Evolutionary conservation across 1,284 basidiomycete species (phyloP).

Genomic region (Rhizoctonia solani): DNA sequence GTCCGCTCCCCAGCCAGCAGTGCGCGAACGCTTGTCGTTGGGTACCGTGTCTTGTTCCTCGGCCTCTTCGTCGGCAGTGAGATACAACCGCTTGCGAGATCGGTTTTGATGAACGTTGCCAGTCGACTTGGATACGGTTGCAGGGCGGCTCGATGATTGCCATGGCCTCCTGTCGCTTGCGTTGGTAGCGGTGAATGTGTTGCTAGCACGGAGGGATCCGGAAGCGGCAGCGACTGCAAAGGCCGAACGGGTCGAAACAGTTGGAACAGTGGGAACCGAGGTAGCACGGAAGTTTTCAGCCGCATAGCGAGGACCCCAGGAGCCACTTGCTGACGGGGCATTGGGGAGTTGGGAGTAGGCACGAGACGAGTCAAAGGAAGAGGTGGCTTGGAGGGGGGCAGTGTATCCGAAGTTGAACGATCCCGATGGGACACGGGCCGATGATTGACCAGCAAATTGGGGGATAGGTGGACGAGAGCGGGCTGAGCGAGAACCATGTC

Average conservation of each 20-base stretch:
- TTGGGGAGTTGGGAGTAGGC: slow-evolving; percentile 25
- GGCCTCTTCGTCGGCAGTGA: slow-evolving; percentile 31
- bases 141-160: slow-evolving; percentile 5
- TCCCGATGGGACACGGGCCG: slow-evolving; percentile 21
- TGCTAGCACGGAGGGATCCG: not conserved
- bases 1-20: slow-evolving; percentile 27
- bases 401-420: slow-evolving; percentile 6
- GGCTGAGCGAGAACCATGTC: not conserved
- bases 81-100: slow-evolving; percentile 23
- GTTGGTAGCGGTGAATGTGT: not conserved
- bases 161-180: not conserved
- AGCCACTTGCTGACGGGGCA: not conserved
- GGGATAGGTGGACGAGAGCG: slow-evolving; percentile 29
- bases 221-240: slow-evolving; percentile 18
- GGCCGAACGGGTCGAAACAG: slow-evolving; percentile 14
- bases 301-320: slow-evolving; percentile 20
- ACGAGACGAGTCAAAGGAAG: slow-evolving; percentile 5
- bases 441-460: slow-evolving; percentile 17
- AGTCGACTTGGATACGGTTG: not conserved
- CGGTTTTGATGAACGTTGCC: slow-evolving; percentile 8
- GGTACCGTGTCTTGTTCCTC: slow-evolving; percentile 14
- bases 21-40: slow-evolving; percentile 29
- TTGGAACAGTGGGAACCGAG: slow-evolving; percentile 20
- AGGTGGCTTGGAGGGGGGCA: not conserved
- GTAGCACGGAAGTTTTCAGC: slow-evolving; percentile 18